Conservation (phyloP, 2,329 filamentous ascomycete genomes). For the Pyrenophora teres region DNA sequence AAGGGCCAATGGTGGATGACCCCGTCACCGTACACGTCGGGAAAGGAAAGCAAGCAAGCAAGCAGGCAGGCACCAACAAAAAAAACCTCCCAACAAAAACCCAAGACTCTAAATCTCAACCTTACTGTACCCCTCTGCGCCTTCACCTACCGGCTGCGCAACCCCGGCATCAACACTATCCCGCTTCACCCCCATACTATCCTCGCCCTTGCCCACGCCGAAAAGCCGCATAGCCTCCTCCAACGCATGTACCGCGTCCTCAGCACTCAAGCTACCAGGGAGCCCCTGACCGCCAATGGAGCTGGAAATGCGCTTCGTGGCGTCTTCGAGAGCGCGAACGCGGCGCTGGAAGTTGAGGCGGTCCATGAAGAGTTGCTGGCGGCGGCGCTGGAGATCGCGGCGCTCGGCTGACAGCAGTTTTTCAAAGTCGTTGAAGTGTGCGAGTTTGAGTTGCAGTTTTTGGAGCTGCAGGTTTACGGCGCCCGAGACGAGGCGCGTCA, state of each 20-base stretch:
- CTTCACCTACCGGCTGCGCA: constrained; percentile 39
- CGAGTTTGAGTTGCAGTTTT: constrained; percentile 93
- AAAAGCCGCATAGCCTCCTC: constrained; percentile 41
- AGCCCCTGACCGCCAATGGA: constrained; percentile 39
- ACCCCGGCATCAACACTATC: constrained; percentile 34
- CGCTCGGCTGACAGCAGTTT: constrained; percentile 88
- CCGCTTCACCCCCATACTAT: constrained; percentile 40
- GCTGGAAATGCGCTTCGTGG: constrained; percentile 58
- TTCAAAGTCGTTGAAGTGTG: constrained; percentile 97
- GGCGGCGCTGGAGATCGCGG: constrained; percentile 85
- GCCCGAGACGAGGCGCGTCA: constrained; percentile 89
- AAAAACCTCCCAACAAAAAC: too few relatives aligned
- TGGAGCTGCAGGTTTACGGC: constrained; percentile 93
- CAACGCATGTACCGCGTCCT: constrained; percentile 43
- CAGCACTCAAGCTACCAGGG: constrained; percentile 36
- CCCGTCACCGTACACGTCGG: too few relatives aligned
- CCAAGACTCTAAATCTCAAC: constrained; percentile 37
- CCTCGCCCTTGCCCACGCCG: constrained; percentile 46
- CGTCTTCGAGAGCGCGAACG: constrained; percentile 80
- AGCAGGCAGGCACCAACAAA: too few relatives aligned
- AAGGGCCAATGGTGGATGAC: too few relatives aligned
- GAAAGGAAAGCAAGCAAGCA: too few relatives aligned
- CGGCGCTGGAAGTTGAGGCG: constrained; percentile 87
- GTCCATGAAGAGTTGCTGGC: constrained; percentile 93
- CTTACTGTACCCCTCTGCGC: constrained; percentile 40